Percentiles rank a stretch among this genome's conserved stretches.
phyloP scores from a whole-genome alignment of 768 basidiomycete genomes.

The Tricholoma flavovirens region DNA sequence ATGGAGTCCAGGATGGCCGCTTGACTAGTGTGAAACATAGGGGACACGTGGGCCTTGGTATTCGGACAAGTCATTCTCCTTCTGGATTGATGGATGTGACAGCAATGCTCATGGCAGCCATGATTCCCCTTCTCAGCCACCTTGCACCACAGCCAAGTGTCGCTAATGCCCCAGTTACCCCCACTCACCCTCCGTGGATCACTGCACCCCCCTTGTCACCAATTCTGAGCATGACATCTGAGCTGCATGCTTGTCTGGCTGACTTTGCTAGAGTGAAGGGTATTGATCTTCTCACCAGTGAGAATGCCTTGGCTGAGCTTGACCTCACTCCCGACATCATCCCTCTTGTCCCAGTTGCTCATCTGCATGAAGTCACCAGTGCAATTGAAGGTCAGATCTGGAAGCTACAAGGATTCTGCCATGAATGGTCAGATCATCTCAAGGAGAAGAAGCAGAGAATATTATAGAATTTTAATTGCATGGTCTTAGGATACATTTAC shows the following conservation, averaged over 20 bases:
- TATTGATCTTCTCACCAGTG: conserved; percentile 1
- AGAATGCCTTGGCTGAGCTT: background rate
- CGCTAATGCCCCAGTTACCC: background rate
- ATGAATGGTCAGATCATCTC: conserved; percentile 9
- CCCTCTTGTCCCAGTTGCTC: conserved; percentile 8
- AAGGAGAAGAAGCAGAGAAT: conserved; percentile 9
- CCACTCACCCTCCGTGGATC: background rate
- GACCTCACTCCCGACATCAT: conserved; percentile 16
- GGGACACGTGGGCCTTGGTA: background rate
- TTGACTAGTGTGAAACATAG: background rate
- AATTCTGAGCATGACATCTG: background rate
- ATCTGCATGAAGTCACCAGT: conserved; percentile 11
- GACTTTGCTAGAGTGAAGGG: background rate
- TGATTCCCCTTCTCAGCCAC: background rate
- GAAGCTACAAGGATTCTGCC: conserved; percentile 10
- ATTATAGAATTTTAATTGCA: background rate
- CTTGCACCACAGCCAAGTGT: background rate
- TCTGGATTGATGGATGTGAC: background rate
- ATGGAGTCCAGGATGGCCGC: conserved; percentile 7
- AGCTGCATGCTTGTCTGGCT: conserved; percentile 2
- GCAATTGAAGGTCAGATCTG: conserved; percentile 12
- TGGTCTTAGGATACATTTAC: background rate
- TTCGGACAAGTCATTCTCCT: background rate
- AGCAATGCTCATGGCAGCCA: background rate
- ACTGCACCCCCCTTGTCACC: background rate